Percentiles rank a stretch among this genome's conserved stretches.
Evolutionary conservation across 768 basidiomycete species (phyloP).

Genomic region (Mycena maculata): DNA sequence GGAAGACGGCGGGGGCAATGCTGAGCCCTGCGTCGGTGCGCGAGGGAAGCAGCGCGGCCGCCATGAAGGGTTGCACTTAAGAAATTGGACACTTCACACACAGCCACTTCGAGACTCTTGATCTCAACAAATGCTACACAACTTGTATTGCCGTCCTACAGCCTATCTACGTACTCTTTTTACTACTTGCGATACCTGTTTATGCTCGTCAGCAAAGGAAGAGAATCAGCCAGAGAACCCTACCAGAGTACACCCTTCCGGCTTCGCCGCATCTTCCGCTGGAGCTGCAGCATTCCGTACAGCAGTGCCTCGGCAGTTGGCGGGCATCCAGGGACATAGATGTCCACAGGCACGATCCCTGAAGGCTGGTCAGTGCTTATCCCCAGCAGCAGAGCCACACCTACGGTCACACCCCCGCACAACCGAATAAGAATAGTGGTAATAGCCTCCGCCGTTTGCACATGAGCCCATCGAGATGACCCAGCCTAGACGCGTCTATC

Average conservation of each 20-base stretch:
- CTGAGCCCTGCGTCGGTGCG: conserved; percentile 18
- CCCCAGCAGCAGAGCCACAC: conserved; percentile 42
- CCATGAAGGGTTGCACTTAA: conserved; percentile 14
- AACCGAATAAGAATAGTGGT: conserved; percentile 98
- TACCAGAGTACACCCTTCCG: conserved; percentile 91
- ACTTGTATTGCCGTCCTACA: conserved; percentile 23
- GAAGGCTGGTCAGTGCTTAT: conserved; percentile 27
- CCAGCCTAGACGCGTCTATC: conserved; percentile 71
- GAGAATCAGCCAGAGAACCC: conserved; percentile 34
- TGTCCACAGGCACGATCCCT: conserved; percentile 98
- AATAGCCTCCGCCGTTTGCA: conserved; percentile 97
- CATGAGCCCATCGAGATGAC: conserved; percentile 99
- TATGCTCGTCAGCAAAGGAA: conserved; percentile 7
- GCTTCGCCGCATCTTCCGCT: conserved; percentile 94
- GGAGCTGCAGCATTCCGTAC: conserved; percentile 96
- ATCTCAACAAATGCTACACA: too few relatives aligned
- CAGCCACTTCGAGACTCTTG: not conserved
- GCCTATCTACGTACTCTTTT: conserved; percentile 31
- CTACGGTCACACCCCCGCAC: conserved; percentile 97
- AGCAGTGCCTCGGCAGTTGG: conserved; percentile 97
- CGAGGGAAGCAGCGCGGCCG: conserved; percentile 5
- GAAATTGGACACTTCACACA: not conserved
- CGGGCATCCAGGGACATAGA: conserved; percentile 96
- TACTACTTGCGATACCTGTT: conserved; percentile 70
- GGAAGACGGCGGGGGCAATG: conserved; percentile 20